Conservation (phyloP, 129 eudicot genomes). For the Flaveria bidentis region DNA sequence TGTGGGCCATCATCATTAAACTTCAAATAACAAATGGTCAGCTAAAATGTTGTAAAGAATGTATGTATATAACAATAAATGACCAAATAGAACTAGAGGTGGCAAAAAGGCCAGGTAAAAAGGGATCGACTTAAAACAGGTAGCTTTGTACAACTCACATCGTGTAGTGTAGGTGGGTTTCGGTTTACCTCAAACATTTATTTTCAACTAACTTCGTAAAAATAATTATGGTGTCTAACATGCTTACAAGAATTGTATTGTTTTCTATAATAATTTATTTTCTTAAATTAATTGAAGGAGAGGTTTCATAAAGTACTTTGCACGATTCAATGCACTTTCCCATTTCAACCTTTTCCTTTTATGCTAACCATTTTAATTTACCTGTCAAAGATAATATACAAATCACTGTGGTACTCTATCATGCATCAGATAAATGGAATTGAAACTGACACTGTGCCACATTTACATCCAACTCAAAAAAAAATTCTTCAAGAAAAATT, state of each 20-base stretch:
- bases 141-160: background rate
- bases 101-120: background rate
- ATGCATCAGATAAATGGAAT: background rate
- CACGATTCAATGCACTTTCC: background rate
- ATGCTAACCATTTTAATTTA: background rate
- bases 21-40: background rate
- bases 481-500: background rate
- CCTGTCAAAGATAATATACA: background rate
- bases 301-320: background rate
- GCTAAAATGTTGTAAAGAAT: background rate
- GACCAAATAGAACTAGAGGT: background rate
- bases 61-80: background rate
- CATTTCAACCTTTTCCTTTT: slow-evolving; percentile 6
- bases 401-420: background rate
- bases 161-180: background rate
- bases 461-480: slow-evolving; percentile 13
- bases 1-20: background rate
- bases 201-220: background rate
- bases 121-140: background rate
- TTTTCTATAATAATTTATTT: background rate
- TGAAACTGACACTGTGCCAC: background rate
- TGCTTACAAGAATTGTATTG: background rate
- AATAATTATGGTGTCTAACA: background rate
- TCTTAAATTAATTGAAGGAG: background rate
- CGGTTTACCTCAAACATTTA: background rate